Evolutionary conservation across 2,329 filamentous ascomycete species (phyloP).

Genomic region (Scleromitrula shiraiana): DNA sequence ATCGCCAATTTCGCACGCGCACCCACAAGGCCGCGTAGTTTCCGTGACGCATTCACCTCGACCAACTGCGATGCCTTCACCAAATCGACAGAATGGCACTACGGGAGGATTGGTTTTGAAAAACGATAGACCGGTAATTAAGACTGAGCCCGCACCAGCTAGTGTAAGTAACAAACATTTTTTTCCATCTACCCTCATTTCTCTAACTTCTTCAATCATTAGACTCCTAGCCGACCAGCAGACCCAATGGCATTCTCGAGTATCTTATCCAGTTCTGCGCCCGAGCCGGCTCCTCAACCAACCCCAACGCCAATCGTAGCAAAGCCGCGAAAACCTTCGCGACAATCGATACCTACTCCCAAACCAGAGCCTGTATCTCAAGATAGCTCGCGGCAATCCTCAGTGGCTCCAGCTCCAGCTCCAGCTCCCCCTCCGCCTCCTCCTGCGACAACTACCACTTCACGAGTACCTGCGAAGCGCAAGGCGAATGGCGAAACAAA

Average conservation of each 20-base stretch:
- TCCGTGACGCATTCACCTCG: slow-evolving; percentile 27
- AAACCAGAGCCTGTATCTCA: slow-evolving; percentile 22
- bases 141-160: slow-evolving; percentile 19
- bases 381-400: slow-evolving; percentile 37
- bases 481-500: slow-evolving; percentile 45
- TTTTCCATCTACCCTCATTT: background rate
- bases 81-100: slow-evolving; percentile 38
- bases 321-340: slow-evolving; percentile 24
- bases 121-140: slow-evolving; percentile 21
- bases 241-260: slow-evolving; percentile 96
- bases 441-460: slow-evolving; percentile 33
- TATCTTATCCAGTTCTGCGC: slow-evolving; percentile 75
- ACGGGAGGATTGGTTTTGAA: slow-evolving; percentile 12
- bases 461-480: slow-evolving; percentile 36
- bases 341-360: slow-evolving; percentile 18
- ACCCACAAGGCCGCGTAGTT: slow-evolving; percentile 28
- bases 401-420: slow-evolving; percentile 33
- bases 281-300: slow-evolving; percentile 41
- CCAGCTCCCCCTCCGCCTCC: slow-evolving; percentile 38
- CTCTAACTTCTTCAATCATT: slow-evolving; percentile 11
- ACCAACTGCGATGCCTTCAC: slow-evolving; percentile 38
- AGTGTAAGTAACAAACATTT: slow-evolving; percentile 18
- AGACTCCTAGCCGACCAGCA: slow-evolving; percentile 66
- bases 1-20: slow-evolving; percentile 43
- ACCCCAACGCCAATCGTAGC: slow-evolving; percentile 5